phyloP scores from a whole-genome alignment of 2,329 filamentous ascomycete species.

The Lojkania enalia region DNA sequence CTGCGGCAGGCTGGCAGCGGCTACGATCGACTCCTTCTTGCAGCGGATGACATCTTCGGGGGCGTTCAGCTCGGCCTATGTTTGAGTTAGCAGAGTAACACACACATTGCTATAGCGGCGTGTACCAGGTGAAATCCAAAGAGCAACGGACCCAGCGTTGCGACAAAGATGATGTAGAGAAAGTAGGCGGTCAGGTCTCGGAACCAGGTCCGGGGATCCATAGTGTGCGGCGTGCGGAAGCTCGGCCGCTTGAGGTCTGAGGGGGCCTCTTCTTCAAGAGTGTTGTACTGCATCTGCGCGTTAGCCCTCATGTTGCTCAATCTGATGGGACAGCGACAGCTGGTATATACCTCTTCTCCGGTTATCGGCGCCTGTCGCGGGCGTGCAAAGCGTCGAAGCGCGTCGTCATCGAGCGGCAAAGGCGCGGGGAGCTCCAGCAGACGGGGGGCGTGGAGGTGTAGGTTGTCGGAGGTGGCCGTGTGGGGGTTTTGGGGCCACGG shows the following conservation, averaged over 20 bases:
- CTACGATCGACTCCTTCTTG: slow-evolving; percentile 60
- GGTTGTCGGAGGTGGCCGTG: slow-evolving; percentile 13
- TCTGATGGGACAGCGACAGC: not conserved
- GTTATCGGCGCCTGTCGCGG: slow-evolving; percentile 12
- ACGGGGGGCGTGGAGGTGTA: slow-evolving; percentile 5
- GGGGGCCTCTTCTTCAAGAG: slow-evolving; percentile 4
- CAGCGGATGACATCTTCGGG: slow-evolving; percentile 94
- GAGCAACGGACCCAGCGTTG: slow-evolving; percentile 85
- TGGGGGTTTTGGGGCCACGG: slow-evolving; percentile 8
- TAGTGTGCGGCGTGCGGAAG: slow-evolving; percentile 26
- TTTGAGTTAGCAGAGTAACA: slow-evolving; percentile 15
- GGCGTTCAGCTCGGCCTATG: slow-evolving; percentile 88
- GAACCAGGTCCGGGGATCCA: slow-evolving; percentile 46
- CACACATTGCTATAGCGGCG: not conserved
- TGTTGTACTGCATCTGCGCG: slow-evolving; percentile 15
- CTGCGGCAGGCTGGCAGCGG: slow-evolving; percentile 59
- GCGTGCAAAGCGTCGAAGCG: slow-evolving; percentile 14
- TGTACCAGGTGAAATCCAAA: slow-evolving; percentile 90
- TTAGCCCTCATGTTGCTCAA: slow-evolving; percentile 10
- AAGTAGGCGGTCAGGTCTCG: slow-evolving; percentile 72
- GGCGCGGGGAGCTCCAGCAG: slow-evolving; percentile 14
- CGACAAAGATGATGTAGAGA: slow-evolving; percentile 71
- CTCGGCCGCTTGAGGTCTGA: slow-evolving; percentile 17
- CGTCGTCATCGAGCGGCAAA: slow-evolving; percentile 17
- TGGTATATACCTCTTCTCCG: slow-evolving; percentile 14